Base-by-base conservation (phyloP, 2,329 filamentous ascomycete genomes). In the Dactylellina parvicollis region DNA sequence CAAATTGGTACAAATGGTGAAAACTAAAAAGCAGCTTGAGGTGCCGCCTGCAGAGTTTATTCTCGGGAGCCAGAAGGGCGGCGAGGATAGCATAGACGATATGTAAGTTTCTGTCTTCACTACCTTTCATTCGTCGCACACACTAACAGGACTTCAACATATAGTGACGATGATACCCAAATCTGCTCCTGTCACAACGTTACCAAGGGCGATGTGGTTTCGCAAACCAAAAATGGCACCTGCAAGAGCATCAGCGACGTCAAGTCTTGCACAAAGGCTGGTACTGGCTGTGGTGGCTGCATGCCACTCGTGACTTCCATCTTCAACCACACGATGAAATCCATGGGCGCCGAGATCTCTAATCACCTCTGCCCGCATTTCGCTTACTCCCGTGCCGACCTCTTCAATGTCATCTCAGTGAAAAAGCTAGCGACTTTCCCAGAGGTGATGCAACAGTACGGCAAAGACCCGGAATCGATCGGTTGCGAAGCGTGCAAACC, bases 151-250 rank as follows among this genome's bases (percentile, higher is more conserved):
- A n/a, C n/a, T n/a, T 80, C 59, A 32, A 22, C 24, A 32, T 34
- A 3, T 55, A 85, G 83, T 30, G 86, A 89, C 55, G 91, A 95
- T 77, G 91, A 95, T 78, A 91, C 91, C 0, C 93, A 96, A 79
- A 90, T 96, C 74, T 96, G 92, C 81, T 95, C 92, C 0, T 96
- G 92, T 77, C 92, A 96, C 83, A 96, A 96, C 79, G 92, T 96
- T 42, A 89, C 88, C 22, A 96, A 96, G 80, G 90, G 90, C 14
- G 91, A 94, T 77, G 84, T 96, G 0, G 87, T 89, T 46, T 85
- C 86, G 3, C 83, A 83, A 1, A 86, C 94, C 79, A 93, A 93
- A 77, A 87, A 90, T 59, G 92, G 91, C 38, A 88, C 85, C 1
- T 96, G 92, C 84, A 95, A 90, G 79, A 90, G 90, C 24, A 86